Evolutionary conservation across 179 eudicot genomes (phyloP), one percentile per base, ranked within the genome.

Genomic region (Corrigiola litoralis): DNA sequence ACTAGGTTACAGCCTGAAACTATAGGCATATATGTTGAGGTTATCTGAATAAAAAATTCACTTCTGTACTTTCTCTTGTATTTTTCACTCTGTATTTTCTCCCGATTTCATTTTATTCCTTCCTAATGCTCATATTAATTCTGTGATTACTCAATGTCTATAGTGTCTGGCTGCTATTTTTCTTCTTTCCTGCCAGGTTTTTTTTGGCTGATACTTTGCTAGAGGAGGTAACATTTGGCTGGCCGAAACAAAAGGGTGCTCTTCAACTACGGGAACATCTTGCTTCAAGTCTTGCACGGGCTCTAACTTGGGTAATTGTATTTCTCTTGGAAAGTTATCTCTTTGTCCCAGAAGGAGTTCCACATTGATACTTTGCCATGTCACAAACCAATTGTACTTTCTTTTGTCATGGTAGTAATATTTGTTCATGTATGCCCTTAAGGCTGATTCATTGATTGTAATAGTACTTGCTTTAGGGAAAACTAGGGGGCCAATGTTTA

Each of bases 191-290:
- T 68, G 46, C 63, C 61, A 94, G 99, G 78, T 90, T 81, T 59
- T 94, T 90, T 64, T 72, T 94, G 63, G 85, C 95, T 55, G 94
- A 90, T 71, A 94, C 74, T 74, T 75, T 94, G 68, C 67, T 94
- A 47, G 94, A 94, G 48, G 99, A 94, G 81, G 83, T 90, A 34
- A 81, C 84, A 45, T 90, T 90, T 73, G 99, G 94, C 28, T 94
- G 97, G 97, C 97, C 95, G 25, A 86, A 81, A 76, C 88, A 86
- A 67, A 85, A 59, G 72, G 90, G 83, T 69, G 84, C 76, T 64
- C 63, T 71, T 73, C 84, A 81, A 66, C 67, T 72, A 63, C 85
- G 73, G 77, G 92, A 83, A 60, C 77, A 74, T 74, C 87, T 90
- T 78, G 84, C 97, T 74, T 80, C 79, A 62, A 86, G 81, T 72